A percentile compares a stretch with the other conserved stretches of the same genome.
Evolutionary conservation across 2,329 filamentous ascomycete genomes (phyloP).

Genomic region (Verticillium isaacii): DNA sequence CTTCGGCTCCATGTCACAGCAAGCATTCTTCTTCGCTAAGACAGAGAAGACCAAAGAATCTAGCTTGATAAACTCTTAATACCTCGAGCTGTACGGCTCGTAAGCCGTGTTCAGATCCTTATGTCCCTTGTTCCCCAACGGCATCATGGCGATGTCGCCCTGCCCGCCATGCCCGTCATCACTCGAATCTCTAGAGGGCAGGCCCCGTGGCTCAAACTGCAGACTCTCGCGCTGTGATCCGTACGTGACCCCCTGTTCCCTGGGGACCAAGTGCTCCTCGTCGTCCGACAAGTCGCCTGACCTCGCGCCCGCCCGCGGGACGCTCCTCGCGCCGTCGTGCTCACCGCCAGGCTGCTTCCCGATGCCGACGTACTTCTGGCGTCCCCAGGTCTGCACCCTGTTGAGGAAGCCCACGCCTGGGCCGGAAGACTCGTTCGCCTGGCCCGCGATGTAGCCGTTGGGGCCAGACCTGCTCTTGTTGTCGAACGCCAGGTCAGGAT

Average conservation of each 20-base stretch:
- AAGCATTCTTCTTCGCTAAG: too few relatives aligned
- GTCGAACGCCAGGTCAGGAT: not conserved
- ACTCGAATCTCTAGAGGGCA: not conserved
- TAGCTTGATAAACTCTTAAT: too few relatives aligned
- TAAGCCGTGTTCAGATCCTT: conserved; percentile 18
- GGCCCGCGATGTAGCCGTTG: not conserved
- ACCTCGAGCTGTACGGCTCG: conserved; percentile 15
- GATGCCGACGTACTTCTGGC: conserved; percentile 25
- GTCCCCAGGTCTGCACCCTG: conserved; percentile 14
- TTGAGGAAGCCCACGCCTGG: conserved; percentile 11
- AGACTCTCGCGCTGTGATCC: conserved; percentile 1
- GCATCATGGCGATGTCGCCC: conserved; percentile 12
- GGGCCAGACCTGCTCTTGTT: conserved; percentile 4
- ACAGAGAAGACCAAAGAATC: too few relatives aligned
- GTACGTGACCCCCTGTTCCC: not conserved
- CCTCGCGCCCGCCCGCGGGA: not conserved
- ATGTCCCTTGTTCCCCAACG: conserved; percentile 13
- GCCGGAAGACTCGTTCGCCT: conserved; percentile 9
- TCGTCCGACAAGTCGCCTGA: not conserved
- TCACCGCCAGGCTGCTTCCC: conserved; percentile 17
- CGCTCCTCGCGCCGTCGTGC: not conserved
- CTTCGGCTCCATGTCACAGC: too few relatives aligned
- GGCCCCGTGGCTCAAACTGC: not conserved
- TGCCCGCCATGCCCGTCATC: not conserved
- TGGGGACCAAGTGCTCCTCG: conserved; percentile 3